These are phyloP conservation scores for Sugiyamaella xylanicola DNA, from an alignment of 1,139 yeast species.

Conservation along the genomic window DNA sequence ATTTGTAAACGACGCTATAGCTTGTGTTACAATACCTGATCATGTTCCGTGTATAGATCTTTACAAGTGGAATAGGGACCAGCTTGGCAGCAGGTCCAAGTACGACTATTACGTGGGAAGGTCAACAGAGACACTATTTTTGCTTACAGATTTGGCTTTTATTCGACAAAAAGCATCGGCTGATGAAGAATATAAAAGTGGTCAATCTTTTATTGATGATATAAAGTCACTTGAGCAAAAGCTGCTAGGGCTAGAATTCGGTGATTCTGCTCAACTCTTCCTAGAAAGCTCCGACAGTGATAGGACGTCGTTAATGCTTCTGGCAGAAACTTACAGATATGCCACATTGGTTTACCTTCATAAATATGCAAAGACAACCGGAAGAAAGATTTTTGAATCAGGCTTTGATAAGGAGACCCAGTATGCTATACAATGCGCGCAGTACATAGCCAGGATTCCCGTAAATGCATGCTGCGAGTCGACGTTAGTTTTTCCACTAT, in stretches of 20 bases:
- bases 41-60: constrained; percentile 17
- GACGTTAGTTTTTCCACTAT: constrained; percentile 19
- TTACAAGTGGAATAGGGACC: constrained; percentile 6
- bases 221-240: constrained; percentile 5
- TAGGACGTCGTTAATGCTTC: constrained; percentile 2
- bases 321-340: constrained; percentile 17
- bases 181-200: constrained; percentile 4
- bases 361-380: background rate
- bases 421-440: constrained; percentile 6
- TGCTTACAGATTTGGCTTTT: constrained; percentile 14
- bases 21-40: constrained; percentile 18
- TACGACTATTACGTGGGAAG: constrained; percentile 17
- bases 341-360: constrained; percentile 16
- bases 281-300: background rate
- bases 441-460: constrained; percentile 13
- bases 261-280: background rate
- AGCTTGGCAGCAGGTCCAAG: background rate
- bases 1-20: constrained; percentile 17
- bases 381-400: background rate
- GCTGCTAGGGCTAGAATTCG: constrained; percentile 3
- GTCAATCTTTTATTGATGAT: constrained; percentile 13
- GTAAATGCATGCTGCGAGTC: constrained; percentile 20
- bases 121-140: constrained; percentile 9
- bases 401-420: background rate
- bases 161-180: constrained; percentile 6